Conservation (phyloP, 1,139 yeast genomes). For the Wickerhamomyces sp. region DNA sequence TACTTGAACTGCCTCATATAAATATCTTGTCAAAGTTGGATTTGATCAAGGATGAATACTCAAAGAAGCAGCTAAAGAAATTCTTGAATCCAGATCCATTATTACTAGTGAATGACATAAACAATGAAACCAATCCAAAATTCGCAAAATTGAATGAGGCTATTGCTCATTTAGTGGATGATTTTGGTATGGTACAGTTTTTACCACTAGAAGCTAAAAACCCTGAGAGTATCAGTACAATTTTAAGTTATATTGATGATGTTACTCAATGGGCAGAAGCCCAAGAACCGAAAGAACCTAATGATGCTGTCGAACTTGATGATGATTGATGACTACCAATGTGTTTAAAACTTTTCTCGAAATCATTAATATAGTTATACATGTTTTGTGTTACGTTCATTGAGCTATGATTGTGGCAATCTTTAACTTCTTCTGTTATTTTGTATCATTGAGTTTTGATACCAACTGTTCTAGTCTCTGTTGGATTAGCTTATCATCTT, state of each 20-base stretch:
- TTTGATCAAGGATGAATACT: conserved; percentile 69
- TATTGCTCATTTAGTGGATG: conserved; percentile 88
- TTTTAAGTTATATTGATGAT: conserved; percentile 89
- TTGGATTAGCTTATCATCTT: conserved; percentile 14
- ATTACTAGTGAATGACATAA: conserved; percentile 49
- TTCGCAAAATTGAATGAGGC: conserved; percentile 70
- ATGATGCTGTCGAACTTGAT: conserved; percentile 63
- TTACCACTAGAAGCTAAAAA: conserved; percentile 82
- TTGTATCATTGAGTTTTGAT: conserved; percentile 11
- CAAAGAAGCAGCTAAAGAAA: conserved; percentile 71
- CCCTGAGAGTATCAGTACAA: conserved; percentile 75
- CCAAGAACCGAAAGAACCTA: conserved; percentile 96
- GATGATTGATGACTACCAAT: conserved; percentile 28
- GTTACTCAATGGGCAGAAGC: conserved; percentile 96
- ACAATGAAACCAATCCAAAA: conserved; percentile 60
- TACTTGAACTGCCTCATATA: conserved; percentile 90
- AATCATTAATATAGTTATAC: conserved; percentile 1
- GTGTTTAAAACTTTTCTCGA: conserved; percentile 10
- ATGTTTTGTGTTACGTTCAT: background rate
- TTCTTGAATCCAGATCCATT: conserved; percentile 91
- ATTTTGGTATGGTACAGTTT: conserved; percentile 98
- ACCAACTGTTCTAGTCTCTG: conserved; percentile 22
- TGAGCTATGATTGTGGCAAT: background rate
- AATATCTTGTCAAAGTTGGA: conserved; percentile 85
- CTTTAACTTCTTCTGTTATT: background rate